Evolutionary conservation across 1,284 basidiomycete genomes (phyloP), one percentile per base, ranked within the genome.

Genomic region (Ustilago xerochloae): DNA sequence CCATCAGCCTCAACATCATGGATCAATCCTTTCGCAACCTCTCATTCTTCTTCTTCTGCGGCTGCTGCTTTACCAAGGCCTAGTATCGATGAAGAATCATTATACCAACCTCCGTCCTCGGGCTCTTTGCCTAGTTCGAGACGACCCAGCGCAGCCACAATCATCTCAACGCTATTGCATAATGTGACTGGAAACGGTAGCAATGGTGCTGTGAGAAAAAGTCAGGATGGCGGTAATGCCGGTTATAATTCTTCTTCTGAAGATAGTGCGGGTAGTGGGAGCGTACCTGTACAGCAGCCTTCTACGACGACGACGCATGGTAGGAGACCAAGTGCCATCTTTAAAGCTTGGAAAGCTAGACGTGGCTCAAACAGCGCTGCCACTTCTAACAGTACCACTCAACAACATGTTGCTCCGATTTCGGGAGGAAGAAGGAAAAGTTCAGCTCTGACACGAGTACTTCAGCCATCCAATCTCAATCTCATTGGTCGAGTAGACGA

Each of bases 131-230:
- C 65, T 6, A 26, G 32, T n/a, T 68, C 65, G 15, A 32, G 65
- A 1, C 32, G 65, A 0, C 60, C 60, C 2, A 45, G 45, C 3
- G 65, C 65, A 6, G 65, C 55, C 0, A 68, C 65, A 5, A 68
- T 68, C 47, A 68, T 68, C 60, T 68, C 65, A 22, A 63, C 60
- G 10, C 43, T 68, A 1, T 28, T 68, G 8, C 56, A 59, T 32
- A 41, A 26, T 0, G 51, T 45, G 2, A 43, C 41, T 6, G 22
- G 41, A n/a, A n/a, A n/a, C n/a, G 39, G 30, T 7, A 26, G 28
- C 8, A 38, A 20, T 5, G 41, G 29, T 0, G 39, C 39, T 15
- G 35, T 38, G 2, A 16, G 57, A 3, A 18, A 33, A 13, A 59
- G 47, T 22, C 57, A 56, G 16, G 63, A 66, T 18, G 49, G 46